Conservation (phyloP, 2,329 filamentous ascomycete genomes). For the Aschersonia sp. region DNA sequence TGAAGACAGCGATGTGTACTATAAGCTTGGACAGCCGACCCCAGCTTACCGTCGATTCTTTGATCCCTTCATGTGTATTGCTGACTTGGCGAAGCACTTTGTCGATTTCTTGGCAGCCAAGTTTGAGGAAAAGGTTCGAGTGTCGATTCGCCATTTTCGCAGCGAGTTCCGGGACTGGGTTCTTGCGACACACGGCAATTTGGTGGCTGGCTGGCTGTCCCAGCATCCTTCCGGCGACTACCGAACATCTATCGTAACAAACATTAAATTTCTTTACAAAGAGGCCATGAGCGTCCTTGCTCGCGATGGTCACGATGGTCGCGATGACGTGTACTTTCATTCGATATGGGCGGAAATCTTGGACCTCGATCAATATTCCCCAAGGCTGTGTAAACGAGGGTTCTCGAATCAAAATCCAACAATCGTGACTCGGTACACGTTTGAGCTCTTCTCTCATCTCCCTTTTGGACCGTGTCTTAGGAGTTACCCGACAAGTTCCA, state of each 20-base stretch:
- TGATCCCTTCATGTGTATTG: conserved; percentile 53
- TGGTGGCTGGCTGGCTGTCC: conserved; percentile 34
- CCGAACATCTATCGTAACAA: conserved; percentile 40
- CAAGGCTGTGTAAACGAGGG: conserved; percentile 5
- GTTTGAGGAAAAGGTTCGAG: conserved; percentile 13
- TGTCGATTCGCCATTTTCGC: conserved; percentile 43
- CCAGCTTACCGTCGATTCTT: conserved; percentile 49
- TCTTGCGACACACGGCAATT: conserved; percentile 22
- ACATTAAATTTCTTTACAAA: conserved; percentile 49
- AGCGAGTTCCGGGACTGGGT: conserved; percentile 45
- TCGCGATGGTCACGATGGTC: background rate
- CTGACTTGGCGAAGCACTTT: conserved; percentile 55
- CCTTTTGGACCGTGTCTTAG: conserved; percentile 41
- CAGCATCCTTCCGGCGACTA: conserved; percentile 43
- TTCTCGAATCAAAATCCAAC: conserved; percentile 24
- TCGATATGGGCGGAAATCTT: conserved; percentile 39
- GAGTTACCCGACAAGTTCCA: conserved; percentile 12
- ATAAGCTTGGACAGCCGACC: conserved; percentile 42
- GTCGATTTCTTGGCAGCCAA: conserved; percentile 45
- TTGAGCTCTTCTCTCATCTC: conserved; percentile 48
- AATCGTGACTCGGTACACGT: conserved; percentile 56
- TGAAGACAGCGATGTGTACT: conserved; percentile 38
- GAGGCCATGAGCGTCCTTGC: conserved; percentile 40
- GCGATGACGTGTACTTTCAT: conserved; percentile 17
- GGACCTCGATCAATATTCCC: conserved; percentile 18